phyloP scores from a whole-genome alignment of 2,329 filamentous ascomycete genomes.

The Endoconidiophora polonica region DNA sequence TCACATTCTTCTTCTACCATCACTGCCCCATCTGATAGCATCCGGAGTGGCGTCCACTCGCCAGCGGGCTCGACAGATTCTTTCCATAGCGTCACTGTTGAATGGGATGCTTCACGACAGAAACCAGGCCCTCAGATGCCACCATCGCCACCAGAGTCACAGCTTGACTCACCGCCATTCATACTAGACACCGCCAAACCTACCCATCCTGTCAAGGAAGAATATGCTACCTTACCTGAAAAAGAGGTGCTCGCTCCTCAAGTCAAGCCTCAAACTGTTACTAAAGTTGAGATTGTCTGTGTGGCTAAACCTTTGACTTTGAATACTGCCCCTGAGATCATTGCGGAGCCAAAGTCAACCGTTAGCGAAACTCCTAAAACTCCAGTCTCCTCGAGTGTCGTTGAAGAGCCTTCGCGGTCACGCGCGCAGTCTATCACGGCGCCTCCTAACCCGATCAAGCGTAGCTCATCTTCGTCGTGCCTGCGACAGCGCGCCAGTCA shows the following conservation, averaged over 20 bases:
- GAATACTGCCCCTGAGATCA: not conserved
- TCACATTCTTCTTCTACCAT: conserved; percentile 6
- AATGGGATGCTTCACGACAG: not conserved
- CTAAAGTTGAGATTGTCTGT: not conserved
- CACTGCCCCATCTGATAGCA: not conserved
- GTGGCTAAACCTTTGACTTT: not conserved
- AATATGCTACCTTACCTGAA: not conserved
- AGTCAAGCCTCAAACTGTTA: not conserved
- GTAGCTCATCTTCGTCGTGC: conserved; percentile 19
- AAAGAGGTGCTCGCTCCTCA: not conserved
- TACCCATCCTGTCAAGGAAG: not conserved
- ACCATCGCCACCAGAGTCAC: conserved; percentile 7
- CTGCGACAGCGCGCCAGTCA: conserved; percentile 24
- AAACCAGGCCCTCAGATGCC: conserved; percentile 1
- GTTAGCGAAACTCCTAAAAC: not conserved
- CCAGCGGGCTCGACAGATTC: conserved; percentile 33
- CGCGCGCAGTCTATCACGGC: not conserved
- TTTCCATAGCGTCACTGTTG: conserved; percentile 30
- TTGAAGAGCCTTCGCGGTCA: not conserved
- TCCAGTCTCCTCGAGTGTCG: not conserved
- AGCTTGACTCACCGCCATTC: not conserved
- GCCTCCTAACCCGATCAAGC: conserved; percentile 6
- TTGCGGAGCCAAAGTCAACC: not conserved
- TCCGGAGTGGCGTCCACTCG: conserved; percentile 19
- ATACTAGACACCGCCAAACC: not conserved